Conservation (phyloP, 768 basidiomycete genomes). For the Tulasnella sp. region DNA sequence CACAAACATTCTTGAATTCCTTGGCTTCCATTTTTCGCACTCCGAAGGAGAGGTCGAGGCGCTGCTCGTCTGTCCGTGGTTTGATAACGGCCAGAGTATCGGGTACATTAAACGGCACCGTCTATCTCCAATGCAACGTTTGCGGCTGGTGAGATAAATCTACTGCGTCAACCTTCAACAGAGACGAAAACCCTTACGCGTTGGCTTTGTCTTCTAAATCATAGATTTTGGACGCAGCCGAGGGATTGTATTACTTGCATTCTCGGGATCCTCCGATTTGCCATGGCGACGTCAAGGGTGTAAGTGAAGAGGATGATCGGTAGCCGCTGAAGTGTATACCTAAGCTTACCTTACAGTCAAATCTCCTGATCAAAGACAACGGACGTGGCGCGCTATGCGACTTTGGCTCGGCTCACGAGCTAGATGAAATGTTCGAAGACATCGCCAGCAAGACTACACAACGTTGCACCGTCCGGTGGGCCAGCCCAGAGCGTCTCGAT, state of each 20-base stretch:
- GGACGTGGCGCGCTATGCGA: conserved; percentile 1
- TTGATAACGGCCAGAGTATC: neutral
- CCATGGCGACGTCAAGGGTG: conserved; percentile 21
- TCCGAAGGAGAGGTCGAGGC: neutral
- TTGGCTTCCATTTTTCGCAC: neutral
- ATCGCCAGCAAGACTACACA: neutral
- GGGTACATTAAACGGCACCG: neutral
- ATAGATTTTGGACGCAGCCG: neutral
- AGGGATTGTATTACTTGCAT: conserved; percentile 17
- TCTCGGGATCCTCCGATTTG: conserved; percentile 8
- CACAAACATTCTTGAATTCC: neutral
- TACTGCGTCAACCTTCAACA: neutral
- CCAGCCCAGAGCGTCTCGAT: neutral
- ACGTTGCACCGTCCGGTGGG: neutral
- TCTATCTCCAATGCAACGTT: neutral
- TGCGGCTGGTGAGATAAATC: neutral
- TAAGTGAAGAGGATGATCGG: neutral
- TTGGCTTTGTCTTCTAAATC: neutral
- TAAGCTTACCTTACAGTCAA: neutral
- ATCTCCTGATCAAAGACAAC: neutral
- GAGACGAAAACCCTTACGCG: neutral
- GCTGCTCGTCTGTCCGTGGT: neutral
- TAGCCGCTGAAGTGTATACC: no score
- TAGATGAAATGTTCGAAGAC: neutral
- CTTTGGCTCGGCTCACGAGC: neutral